Evolutionary conservation across 176 grass and related monocot genomes (phyloP).

Genomic region (Elymus sibiricus): DNA sequence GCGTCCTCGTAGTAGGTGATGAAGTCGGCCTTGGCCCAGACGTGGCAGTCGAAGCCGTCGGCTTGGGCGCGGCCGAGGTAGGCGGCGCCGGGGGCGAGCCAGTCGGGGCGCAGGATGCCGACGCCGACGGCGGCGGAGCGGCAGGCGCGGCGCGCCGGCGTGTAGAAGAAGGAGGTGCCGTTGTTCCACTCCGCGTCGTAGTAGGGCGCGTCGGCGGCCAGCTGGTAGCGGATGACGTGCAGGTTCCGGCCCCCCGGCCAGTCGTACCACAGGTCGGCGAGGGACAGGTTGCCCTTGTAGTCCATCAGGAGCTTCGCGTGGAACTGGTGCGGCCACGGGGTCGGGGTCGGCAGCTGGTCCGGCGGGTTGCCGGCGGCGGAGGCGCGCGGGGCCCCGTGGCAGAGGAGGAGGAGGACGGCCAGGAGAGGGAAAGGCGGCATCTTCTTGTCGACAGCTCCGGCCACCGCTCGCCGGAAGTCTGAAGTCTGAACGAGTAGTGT

Average conservation of each 20-base stretch:
- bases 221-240: conserved; percentile 55
- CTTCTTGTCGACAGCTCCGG: neutral
- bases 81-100: conserved; percentile 32
- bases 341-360: neutral
- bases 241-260: conserved; percentile 77
- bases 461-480: neutral
- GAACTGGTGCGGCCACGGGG: conserved; percentile 60
- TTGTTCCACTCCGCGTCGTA: conserved; percentile 81
- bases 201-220: conserved; percentile 38
- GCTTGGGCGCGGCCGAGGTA: conserved; percentile 52
- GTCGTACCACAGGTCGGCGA: conserved; percentile 74
- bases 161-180: conserved; percentile 71
- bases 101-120: conserved; percentile 60
- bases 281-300: conserved; percentile 48
- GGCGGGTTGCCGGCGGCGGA: neutral
- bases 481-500: neutral
- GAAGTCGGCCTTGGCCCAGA: conserved; percentile 66
- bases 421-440: neutral
- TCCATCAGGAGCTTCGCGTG: conserved; percentile 54
- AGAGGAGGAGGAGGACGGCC: neutral
- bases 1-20: conserved; percentile 80
- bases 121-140: conserved; percentile 40
- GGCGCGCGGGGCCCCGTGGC: neutral
- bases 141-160: conserved; percentile 32
- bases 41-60: conserved; percentile 57